A percentile compares a stretch with the other conserved stretches of the same genome.
Evolutionary conservation across 352 stramenopile species (phyloP).

Genomic region (Pythium myriotylum): DNA sequence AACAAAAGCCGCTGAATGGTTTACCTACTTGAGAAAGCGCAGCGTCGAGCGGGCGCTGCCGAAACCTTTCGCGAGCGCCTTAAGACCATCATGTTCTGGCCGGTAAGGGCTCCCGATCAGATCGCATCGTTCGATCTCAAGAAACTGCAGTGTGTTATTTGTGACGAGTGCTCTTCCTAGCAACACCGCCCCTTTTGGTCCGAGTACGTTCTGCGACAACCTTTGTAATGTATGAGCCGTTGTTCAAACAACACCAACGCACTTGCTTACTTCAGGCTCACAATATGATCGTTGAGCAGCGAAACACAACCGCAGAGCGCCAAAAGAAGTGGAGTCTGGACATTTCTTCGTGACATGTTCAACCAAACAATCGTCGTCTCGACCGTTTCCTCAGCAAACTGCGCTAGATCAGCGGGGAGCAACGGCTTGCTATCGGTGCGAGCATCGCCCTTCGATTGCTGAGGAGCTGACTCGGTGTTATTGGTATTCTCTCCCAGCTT

Average conservation of each 20-base stretch:
- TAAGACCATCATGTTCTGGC: constrained; percentile 48
- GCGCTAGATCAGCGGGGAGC: not conserved
- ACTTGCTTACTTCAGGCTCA: constrained; percentile 21
- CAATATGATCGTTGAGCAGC: constrained; percentile 20
- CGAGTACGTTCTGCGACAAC: constrained; percentile 40
- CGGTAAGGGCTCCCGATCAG: constrained; percentile 57
- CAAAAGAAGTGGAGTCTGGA: not conserved
- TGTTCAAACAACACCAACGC: no score
- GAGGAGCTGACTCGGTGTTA: no score
- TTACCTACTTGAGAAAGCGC: constrained; percentile 49
- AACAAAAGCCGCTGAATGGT: no score
- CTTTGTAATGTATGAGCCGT: no score
- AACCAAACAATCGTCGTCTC: not conserved
- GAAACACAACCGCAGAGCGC: constrained; percentile 6
- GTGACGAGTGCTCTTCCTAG: constrained; percentile 59
- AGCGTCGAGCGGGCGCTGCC: constrained; percentile 56
- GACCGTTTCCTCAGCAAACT: no score
- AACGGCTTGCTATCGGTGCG: no score
- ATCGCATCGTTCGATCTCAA: constrained; percentile 58
- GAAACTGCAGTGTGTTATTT: constrained; percentile 62
- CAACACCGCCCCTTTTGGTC: constrained; percentile 38
- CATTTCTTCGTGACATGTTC: constrained; percentile 11
- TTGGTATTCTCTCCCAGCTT: no score
- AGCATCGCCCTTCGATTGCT: not conserved
- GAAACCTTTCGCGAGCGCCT: constrained; percentile 57